phyloP scores from a whole-genome alignment of 176 grass and related monocot genomes.

The Secale cereale region DNA sequence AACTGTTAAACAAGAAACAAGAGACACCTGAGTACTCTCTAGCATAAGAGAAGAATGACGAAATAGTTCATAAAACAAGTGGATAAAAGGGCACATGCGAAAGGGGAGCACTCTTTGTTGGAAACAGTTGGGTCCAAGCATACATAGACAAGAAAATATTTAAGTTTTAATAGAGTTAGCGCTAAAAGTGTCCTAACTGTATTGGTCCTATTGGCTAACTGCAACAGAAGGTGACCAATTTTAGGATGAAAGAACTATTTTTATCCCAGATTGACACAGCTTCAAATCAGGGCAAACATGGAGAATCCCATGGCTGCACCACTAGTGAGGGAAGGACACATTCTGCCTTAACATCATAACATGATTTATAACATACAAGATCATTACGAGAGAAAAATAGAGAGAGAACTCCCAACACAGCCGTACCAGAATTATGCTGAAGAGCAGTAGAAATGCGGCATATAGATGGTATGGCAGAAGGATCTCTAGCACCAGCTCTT shows the following conservation, averaged over 20 bases:
- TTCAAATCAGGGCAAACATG: background rate
- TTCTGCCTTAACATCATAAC: background rate
- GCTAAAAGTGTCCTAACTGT: background rate
- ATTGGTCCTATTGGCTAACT: background rate
- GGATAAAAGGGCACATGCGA: background rate
- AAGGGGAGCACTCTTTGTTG: slow-evolving; percentile 3
- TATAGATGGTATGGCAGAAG: slow-evolving; percentile 90
- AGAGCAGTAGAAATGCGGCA: slow-evolving; percentile 86
- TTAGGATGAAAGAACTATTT: background rate
- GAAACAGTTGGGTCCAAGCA: background rate
- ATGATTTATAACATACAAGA: slow-evolving; percentile 14
- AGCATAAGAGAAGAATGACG: background rate
- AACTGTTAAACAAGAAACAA: slow-evolving; percentile 30
- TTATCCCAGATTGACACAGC: background rate
- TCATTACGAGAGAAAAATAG: background rate
- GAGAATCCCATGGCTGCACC: background rate
- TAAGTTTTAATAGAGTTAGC: slow-evolving; percentile 1
- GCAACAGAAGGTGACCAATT: background rate
- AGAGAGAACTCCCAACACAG: slow-evolving; percentile 9
- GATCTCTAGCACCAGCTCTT: slow-evolving; percentile 93
- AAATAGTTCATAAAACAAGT: slow-evolving; percentile 4
- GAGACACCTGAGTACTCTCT: slow-evolving; percentile 9
- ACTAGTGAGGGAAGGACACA: background rate
- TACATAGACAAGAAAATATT: background rate
- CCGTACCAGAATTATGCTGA: slow-evolving; percentile 60